Evolutionary conservation across 306 rosid genomes (phyloP), one percentile per base, ranked within the genome.

Genomic region (Cicer bijugum): DNA sequence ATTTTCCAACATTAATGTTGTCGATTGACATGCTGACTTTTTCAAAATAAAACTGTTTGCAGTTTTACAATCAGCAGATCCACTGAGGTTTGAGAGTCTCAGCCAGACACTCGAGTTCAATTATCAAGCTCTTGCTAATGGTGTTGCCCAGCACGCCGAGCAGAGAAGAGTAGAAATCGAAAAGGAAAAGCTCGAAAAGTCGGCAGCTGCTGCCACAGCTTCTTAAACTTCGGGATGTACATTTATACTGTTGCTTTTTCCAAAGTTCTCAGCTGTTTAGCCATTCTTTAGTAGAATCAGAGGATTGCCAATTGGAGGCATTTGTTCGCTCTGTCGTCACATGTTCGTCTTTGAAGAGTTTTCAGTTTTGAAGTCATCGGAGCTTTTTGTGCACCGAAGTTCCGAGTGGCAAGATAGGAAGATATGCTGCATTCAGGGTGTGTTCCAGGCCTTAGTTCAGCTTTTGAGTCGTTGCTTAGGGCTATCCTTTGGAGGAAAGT

Each of bases 71-170:
- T 84, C 78, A 57, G 73, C 81, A 2, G 96, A 95, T 81, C 97
- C 88, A 0, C 19, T 16, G 80, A 90, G 97, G 87, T 90, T 95
- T 79, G 97, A 86, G 81, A 89, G 67, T 78, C 99, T 95, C 39
- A 88, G 81, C 71, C 92, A 90, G 66, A 75, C 97, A 9, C 92
- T 95, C 1, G 97, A 95, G 84, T 84, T 95, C 70, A 90, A 85
- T 55, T 92, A 90, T 79, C 97, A 90, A 78, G 97, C 99, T 70
- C 85, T 92, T 44, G 99, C 99, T 7, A 79, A 89, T 72, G 93
- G 93, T 12, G 88, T 95, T 76, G 96, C 91, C 39, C 93, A 85
- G 86, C 99, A 95, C 66, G 99, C 99, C 16, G 96, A 90, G 57
- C 97, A 80, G 81, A 89, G 97, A 83, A 87, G 92, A 81, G 85